Conservation (phyloP, 441 rosid species). For the Euphorbia neoarborescens region DNA sequence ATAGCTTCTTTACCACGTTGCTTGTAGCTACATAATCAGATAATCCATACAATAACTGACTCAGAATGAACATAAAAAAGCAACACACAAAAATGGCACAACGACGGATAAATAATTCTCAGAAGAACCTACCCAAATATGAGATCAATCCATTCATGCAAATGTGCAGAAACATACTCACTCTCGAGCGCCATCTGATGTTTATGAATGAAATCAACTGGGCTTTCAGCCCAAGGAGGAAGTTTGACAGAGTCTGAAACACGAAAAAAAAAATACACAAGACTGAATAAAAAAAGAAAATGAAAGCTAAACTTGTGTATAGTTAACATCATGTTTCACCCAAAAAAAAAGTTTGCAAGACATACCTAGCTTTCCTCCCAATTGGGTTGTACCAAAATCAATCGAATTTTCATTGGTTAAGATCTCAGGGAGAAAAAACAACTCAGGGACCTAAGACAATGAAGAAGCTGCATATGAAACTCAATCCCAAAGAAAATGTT, state of each 20-base stretch:
- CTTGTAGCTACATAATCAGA: slow-evolving; percentile 56
- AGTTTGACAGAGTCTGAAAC: slow-evolving; percentile 78
- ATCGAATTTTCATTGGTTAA: slow-evolving; percentile 81
- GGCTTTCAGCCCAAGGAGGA: slow-evolving; percentile 95
- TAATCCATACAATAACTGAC: not conserved
- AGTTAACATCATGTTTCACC: not conserved
- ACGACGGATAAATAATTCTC: slow-evolving; percentile 12
- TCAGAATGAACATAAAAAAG: slow-evolving; percentile 10
- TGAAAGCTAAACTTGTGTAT: not conserved
- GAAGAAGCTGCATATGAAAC: slow-evolving; percentile 1
- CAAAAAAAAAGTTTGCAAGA: slow-evolving; percentile 9
- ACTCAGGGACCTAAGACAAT: slow-evolving; percentile 82
- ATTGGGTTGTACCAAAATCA: slow-evolving; percentile 82
- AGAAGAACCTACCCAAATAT: slow-evolving; percentile 69
- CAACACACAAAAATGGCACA: slow-evolving; percentile 17
- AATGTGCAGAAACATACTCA: slow-evolving; percentile 85
- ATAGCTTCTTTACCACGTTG: slow-evolving; percentile 99
- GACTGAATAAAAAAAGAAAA: not conserved
- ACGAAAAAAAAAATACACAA: slow-evolving; percentile 20
- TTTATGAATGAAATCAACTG: slow-evolving; percentile 92
- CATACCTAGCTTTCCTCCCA: slow-evolving; percentile 93
- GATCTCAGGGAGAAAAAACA: slow-evolving; percentile 93
- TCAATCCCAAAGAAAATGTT: slow-evolving; percentile 4
- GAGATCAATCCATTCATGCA: slow-evolving; percentile 99
- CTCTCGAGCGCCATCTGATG: slow-evolving; percentile 96